Evolutionary conservation across 2,329 filamentous ascomycete species (phyloP), one percentile per base, ranked within the genome.

Genomic region (Cercospora citrullina): DNA sequence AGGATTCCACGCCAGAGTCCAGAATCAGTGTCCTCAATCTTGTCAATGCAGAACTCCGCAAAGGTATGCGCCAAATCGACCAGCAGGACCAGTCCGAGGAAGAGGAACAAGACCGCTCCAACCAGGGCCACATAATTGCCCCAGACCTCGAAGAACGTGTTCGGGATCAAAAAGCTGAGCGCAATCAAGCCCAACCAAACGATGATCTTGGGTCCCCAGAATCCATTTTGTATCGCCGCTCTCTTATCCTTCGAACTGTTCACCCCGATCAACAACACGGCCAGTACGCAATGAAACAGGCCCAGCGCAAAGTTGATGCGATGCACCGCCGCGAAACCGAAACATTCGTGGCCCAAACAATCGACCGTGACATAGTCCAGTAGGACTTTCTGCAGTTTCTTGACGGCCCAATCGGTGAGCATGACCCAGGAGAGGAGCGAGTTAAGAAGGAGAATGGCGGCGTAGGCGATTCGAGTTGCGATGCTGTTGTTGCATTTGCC

Each of bases 341-440:
- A 91, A 79, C 95, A 99, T 77, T 94, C 87, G 73, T 94, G 92
- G 60, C 91, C 94, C 18, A 68, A 78, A 79, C 95, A 99, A 76
- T 91, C 90, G 77, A 99, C 96, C 76, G 93, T 93, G 83, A 99
- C 94, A 78, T 97, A 98, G 81, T 98, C 93, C 72, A 99, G 86
- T 12, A 93, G 95, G 64, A 98, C 85, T 72, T 96, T 89, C 81
- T 98, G 90, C 5, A 99, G 86, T 79, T 98, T 98, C 76, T 97
- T 92, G 78, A 99, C 92, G 36, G 95, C 95, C 95, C 95, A 99
- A 63, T 93, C 92, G 23, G 95, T 99, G 82, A 99, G 93, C 93
- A 98, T 97, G 74, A 99, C 92, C 95, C 95, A 99, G 39, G 95
- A 94, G 62, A 98, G 80, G 72, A 98, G 97, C 68, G 94, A 97